phyloP scores from a whole-genome alignment of 1,284 basidiomycete genomes.

The Gomphus sp. region DNA sequence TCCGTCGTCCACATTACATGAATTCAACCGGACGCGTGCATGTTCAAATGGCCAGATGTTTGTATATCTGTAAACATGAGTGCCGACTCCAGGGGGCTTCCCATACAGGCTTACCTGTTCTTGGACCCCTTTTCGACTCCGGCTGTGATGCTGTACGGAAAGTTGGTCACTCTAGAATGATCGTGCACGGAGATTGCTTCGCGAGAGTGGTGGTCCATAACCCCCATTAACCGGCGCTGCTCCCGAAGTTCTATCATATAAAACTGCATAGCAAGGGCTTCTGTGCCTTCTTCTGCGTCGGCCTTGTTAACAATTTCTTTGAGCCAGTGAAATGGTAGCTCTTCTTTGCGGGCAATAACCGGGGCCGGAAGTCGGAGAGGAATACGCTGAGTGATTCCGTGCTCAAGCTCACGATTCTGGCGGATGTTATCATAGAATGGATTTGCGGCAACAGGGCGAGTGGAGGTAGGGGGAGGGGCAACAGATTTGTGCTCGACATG shows the following conservation, averaged over 20 bases:
- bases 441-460: conserved; percentile 45
- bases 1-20: conserved; percentile 37
- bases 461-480: conserved; percentile 9
- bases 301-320: conserved; percentile 57
- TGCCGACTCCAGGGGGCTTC: neutral
- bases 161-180: conserved; percentile 20
- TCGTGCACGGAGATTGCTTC: conserved; percentile 7
- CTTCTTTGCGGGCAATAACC: conserved; percentile 52
- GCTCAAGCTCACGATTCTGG: conserved; percentile 86
- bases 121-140: conserved; percentile 93
- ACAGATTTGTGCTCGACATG: conserved; percentile 4
- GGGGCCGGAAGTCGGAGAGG: conserved; percentile 62
- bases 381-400: conserved; percentile 78
- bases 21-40: conserved; percentile 69
- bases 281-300: conserved; percentile 57
- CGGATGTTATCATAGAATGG: conserved; percentile 95
- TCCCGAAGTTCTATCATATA: conserved; percentile 88
- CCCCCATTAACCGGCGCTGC: conserved; percentile 79
- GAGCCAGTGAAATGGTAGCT: conserved; percentile 80
- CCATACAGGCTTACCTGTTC: conserved; percentile 59
- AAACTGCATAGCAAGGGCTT: conserved; percentile 83
- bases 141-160: conserved; percentile 93
- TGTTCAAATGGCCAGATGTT: conserved; percentile 98
- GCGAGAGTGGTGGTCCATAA: conserved; percentile 83
- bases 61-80: conserved; percentile 54